Conservation (phyloP, 352 stramenopile genomes). For the Blastocystis sp. region DNA sequence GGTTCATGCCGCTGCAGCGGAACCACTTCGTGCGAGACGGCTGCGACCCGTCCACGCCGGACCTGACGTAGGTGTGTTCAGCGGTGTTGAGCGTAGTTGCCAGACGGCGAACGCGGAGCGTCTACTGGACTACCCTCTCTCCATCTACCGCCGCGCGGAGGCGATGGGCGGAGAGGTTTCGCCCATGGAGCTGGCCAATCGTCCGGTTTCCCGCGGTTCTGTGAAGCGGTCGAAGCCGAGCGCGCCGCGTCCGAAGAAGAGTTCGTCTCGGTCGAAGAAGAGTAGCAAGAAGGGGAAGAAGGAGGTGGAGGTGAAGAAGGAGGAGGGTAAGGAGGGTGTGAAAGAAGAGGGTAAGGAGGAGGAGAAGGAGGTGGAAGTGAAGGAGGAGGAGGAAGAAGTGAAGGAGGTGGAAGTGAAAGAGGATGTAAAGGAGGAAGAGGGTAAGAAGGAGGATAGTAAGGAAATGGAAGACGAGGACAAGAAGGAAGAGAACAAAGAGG, state of each 20-base stretch:
- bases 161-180: neutral
- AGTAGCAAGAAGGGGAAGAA: slow-evolving; percentile 5
- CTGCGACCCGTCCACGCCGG: slow-evolving; percentile 11
- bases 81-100: neutral
- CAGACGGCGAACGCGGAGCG: neutral
- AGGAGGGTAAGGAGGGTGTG: slow-evolving; percentile 43
- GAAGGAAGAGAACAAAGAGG: neutral
- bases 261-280: neutral
- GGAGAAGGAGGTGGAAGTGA: neutral
- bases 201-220: neutral
- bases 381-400: neutral
- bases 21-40: slow-evolving; percentile 25
- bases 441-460: neutral
- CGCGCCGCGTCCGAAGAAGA: neutral
- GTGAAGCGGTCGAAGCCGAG: neutral
- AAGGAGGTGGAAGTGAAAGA: neutral
- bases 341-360: neutral
- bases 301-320: slow-evolving; percentile 58
- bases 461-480: neutral
- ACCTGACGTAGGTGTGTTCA: neutral
- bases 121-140: slow-evolving; percentile 32
- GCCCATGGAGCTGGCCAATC: neutral
- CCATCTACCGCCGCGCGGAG: slow-evolving; percentile 1
- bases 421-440: slow-evolving; percentile 23
- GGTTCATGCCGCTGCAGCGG: neutral